Conservation (phyloP, 148 eudicot species). For the Cornus florida region DNA sequence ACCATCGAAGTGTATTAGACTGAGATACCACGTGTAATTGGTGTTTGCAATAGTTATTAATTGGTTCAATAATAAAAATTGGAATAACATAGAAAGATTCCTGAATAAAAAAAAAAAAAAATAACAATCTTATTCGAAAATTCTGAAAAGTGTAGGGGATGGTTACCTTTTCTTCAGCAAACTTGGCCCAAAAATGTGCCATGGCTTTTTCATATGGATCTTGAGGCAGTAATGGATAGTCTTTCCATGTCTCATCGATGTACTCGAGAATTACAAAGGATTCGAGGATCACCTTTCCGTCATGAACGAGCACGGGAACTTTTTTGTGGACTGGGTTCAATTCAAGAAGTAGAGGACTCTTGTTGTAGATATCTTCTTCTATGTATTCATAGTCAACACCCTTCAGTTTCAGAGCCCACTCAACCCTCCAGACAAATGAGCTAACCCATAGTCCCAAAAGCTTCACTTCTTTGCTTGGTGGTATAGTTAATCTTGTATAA, state of each 20-base stretch:
- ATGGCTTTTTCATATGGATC: constrained; percentile 24
- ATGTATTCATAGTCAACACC: constrained; percentile 23
- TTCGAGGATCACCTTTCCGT: constrained; percentile 14
- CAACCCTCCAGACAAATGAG: constrained; percentile 15
- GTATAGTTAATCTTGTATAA: not conserved
- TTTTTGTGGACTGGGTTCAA: constrained; percentile 19
- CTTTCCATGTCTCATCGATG: constrained; percentile 26
- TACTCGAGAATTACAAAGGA: constrained; percentile 24
- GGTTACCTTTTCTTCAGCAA: constrained; percentile 21
- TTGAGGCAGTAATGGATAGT: constrained; percentile 17
- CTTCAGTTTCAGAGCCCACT: constrained; percentile 31
- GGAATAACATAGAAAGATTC: too few species aligned
- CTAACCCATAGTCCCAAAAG: constrained; percentile 27
- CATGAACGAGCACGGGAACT: constrained; percentile 25
- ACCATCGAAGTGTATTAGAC: too few species aligned
- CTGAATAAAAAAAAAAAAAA: too few species aligned
- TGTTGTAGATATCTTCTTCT: constrained; percentile 27
- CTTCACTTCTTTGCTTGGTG: constrained; percentile 9
- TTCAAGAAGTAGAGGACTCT: constrained; percentile 15
- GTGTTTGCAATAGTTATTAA: too few species aligned
- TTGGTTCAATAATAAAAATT: too few species aligned
- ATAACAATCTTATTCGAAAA: too few species aligned
- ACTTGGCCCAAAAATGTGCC: constrained; percentile 19
- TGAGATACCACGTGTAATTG: too few species aligned
- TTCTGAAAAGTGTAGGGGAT: too few species aligned